phyloP scores from a whole-genome alignment of 139 green algal genomes.

The Chlamydomonas applanata region DNA sequence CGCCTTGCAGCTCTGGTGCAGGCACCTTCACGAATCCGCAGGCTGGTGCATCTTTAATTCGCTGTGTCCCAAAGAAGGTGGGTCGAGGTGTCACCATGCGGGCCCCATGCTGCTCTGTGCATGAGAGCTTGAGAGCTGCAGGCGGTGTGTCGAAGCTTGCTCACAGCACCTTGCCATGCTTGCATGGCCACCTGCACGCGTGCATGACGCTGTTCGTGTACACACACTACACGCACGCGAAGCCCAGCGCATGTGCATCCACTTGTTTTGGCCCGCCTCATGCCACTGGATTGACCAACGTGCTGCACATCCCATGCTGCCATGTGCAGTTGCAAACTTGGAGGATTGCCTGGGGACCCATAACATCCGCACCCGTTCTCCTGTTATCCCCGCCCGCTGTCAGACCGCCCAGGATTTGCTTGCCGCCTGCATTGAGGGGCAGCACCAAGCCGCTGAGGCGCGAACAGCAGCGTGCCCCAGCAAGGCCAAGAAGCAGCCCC shows the following conservation, averaged over 20 bases:
- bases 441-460: slow-evolving; percentile 22
- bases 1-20: slow-evolving; percentile 36
- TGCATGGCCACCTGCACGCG: background rate
- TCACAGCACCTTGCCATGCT: background rate
- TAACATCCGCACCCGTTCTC: slow-evolving; percentile 17
- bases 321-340: slow-evolving; percentile 40
- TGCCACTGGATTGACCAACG: too few relatives aligned
- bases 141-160: too few relatives aligned
- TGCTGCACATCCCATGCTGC: too few relatives aligned
- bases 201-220: too few relatives aligned
- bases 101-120: too few relatives aligned
- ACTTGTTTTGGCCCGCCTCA: too few relatives aligned
- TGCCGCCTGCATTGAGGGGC: slow-evolving; percentile 43
- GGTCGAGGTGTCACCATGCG: too few relatives aligned
- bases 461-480: slow-evolving; percentile 24
- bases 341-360: slow-evolving; percentile 53
- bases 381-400: slow-evolving; percentile 1
- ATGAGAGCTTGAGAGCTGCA: too few relatives aligned
- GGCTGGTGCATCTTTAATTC: slow-evolving; percentile 49
- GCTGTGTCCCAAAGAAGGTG: slow-evolving; percentile 47
- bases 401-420: slow-evolving; percentile 28
- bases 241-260: too few relatives aligned
- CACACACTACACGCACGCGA: too few relatives aligned
- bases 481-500: background rate
- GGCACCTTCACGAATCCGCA: slow-evolving; percentile 28